A percentile compares a stretch with the other conserved stretches of the same genome.
These are phyloP conservation scores for Candida sp. DNA, from an alignment of 1,139 yeast genomes.

Conservation along the genomic window DNA sequence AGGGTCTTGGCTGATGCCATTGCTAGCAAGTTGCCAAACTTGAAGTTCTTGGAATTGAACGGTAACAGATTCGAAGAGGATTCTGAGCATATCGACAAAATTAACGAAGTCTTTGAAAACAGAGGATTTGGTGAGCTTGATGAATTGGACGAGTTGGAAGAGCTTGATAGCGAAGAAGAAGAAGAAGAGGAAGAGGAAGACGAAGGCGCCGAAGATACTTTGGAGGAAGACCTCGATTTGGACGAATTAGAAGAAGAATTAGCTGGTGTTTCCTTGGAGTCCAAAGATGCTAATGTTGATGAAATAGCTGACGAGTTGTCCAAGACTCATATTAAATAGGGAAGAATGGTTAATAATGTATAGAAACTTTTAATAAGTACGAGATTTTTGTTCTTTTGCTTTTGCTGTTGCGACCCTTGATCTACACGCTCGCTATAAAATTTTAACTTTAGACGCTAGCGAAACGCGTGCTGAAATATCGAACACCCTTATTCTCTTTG, in stretches of 20 bases:
- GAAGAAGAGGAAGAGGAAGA: conserved; percentile 73
- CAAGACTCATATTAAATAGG: conserved; percentile 48
- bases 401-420: neutral
- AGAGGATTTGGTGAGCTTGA: conserved; percentile 86
- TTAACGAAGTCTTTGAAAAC: conserved; percentile 61
- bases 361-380: neutral
- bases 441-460: no score
- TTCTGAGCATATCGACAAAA: conserved; percentile 36
- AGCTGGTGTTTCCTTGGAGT: conserved; percentile 30
- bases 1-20: conserved; percentile 57
- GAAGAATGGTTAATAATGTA: neutral
- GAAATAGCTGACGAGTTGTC: conserved; percentile 63
- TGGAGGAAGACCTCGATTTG: conserved; percentile 56
- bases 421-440: no score
- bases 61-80: conserved; percentile 81
- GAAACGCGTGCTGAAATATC: no score
- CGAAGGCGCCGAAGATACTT: conserved; percentile 55
- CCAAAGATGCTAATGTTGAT: conserved; percentile 47
- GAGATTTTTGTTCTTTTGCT: neutral
- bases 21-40: conserved; percentile 58
- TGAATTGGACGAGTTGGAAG: conserved; percentile 94
- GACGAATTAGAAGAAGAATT: conserved; percentile 66
- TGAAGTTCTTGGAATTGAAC: conserved; percentile 77
- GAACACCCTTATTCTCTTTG: no score
- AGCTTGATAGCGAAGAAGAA: conserved; percentile 82